Base-by-base conservation (phyloP, 2,329 filamentous ascomycete genomes). In the Aspergillus caelatus region DNA sequence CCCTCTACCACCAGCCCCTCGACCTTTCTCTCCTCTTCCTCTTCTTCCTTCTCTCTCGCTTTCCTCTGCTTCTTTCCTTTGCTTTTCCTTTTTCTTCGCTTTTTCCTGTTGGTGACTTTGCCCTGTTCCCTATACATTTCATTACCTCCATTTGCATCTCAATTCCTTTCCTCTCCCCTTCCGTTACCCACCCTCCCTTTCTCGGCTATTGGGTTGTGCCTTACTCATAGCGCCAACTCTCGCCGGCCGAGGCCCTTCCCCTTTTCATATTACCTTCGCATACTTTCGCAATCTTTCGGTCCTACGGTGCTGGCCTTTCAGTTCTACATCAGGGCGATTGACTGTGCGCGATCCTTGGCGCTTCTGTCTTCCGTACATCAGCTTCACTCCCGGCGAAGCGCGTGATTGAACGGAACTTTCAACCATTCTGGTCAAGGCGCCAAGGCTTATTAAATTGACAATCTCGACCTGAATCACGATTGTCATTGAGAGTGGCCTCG, bases 1-100 rank as follows among this genome's bases (percentile, higher is more conserved):
- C 72, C 66, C 67, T 72, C 69, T 69, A 68, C 67, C 71, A 66
- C 68, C 72, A 72, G 71, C 72, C 73, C 73, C 73, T 75, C 71
- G 69, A 71, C 65, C 68, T 70, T 71, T 67, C 62, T 60, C 60
- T 55, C 58, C 63, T 62, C 57, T 54, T 61, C 62, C 55, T 62
- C 57, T 54, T 65, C 62, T 59, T 58, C 60, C 50, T 59, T 53
- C 57, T 59, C 53, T 65, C 62, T 60, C 58, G 50, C 59, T 62
- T 50, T 61, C 56, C 62, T 58, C 62, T 56, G 56, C 53, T 67
- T 50, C 61, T 46, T 50, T 59, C 54, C 45, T 57, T 60, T 61
- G 52, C 60, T 56, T 57, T 62, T 62, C 59, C 61, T 55, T 64
- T 57, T 62, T 45, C 21, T 60, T 63, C 61, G 57, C 52, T 64